Base-by-base conservation (phyloP, 208 protist genomes). In the Phytomonas sp. region DNA sequence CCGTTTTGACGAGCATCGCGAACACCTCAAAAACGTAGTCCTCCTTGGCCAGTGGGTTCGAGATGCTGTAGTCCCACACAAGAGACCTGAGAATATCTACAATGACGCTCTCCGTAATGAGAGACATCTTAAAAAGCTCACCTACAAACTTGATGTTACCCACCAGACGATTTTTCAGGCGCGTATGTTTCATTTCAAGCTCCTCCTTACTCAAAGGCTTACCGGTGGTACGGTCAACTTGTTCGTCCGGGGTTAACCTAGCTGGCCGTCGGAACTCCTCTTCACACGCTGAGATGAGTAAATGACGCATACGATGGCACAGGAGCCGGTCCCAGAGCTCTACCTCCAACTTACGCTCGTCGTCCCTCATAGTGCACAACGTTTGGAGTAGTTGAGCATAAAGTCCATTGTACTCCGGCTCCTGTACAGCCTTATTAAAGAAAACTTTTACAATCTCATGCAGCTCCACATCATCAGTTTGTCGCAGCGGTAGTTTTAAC, bases 91-190 rank as follows among this genome's bases (percentile, higher is more conserved):
- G 76, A 56, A 96, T 87, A 37, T 82, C 75, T 40, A 80, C 75
- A 32, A 96, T 83, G n/a, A 92, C 73, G 20, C 66, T 43, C 32
- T 83, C 81, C 26, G 79, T 82, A 26, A 96, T 71, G 61, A 96
- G 60, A 56, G 84, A 73, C 23, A 87, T 78, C 46, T 87, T 89
- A 72, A 84, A 93, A 2, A 96, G 85, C 80, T 96, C 84, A 20
- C 83, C 88, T 9, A 93, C 78, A 71, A 96, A 96, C 40, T 88
- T 91, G 69, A 92, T 87, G 76, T 92, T 96, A 62, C 85, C 91
- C 13, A 92, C 81, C 29, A 92, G 80, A 31, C 88, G 84, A 70
- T 83, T 73, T 79, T 92, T 93, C 59, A 91, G 76, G 31, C 83
- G 80, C 2, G 63, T 77, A 26, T 81, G 80, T 74, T 89, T 89